Evolutionary conservation across 768 basidiomycete genomes (phyloP).

Genomic region (Hericium rajendrae): DNA sequence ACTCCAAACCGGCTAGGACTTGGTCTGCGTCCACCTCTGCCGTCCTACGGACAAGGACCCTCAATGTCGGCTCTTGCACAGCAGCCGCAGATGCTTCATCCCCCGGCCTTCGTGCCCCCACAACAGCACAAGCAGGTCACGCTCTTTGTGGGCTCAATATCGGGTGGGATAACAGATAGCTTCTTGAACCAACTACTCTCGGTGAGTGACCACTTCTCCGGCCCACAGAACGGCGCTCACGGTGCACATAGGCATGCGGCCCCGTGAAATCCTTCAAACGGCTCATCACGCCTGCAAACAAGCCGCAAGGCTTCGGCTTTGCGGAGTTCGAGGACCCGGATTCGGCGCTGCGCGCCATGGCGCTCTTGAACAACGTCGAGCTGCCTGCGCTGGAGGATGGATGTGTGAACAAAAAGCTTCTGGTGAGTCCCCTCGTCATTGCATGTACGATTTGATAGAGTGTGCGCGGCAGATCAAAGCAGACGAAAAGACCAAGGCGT

Average conservation of each 20-base stretch:
- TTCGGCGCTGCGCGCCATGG: constrained; percentile 70
- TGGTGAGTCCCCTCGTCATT: constrained; percentile 42
- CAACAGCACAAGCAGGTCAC: constrained; percentile 60
- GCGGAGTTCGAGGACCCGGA: constrained; percentile 94
- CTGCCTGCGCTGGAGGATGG: constrained; percentile 54
- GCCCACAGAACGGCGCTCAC: not conserved
- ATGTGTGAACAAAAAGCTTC: constrained; percentile 50
- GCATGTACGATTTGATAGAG: constrained; percentile 25
- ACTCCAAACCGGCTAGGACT: constrained; percentile 54
- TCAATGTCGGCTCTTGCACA: constrained; percentile 86
- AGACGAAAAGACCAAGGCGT: constrained; percentile 87
- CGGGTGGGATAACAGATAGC: constrained; percentile 79
- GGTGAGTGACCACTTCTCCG: constrained; percentile 36
- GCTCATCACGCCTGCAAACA: constrained; percentile 84
- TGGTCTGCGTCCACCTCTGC: constrained; percentile 81
- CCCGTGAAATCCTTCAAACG: constrained; percentile 85
- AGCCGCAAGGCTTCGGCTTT: constrained; percentile 95
- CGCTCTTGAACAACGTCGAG: constrained; percentile 52
- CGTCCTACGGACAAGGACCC: constrained; percentile 84
- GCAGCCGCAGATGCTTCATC: constrained; percentile 53
- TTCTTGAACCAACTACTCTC: constrained; percentile 72
- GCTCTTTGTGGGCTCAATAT: constrained; percentile 91
- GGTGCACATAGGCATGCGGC: constrained; percentile 66
- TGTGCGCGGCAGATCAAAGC: constrained; percentile 71
- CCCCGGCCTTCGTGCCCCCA: constrained; percentile 59